These are phyloP conservation scores for Aegilops speltoides DNA, from an alignment of 176 grass and related monocot species.

Conservation along the genomic window DNA sequence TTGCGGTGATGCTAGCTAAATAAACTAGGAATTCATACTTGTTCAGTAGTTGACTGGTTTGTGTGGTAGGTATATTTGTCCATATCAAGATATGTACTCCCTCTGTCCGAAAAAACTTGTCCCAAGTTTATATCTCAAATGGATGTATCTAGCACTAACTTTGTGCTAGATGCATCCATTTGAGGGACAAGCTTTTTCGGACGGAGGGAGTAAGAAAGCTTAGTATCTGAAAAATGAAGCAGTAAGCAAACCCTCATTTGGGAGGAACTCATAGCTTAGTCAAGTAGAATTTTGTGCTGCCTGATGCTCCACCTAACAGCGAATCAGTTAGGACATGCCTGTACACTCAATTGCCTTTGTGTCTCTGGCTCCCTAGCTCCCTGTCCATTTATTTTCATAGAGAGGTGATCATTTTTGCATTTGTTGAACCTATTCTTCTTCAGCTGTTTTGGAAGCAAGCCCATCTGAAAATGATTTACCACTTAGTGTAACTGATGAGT, in stretches of 20 bases:
- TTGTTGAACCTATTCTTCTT: not conserved
- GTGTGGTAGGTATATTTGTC: not conserved
- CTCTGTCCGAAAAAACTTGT: too few species aligned
- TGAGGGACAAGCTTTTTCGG: too few species aligned
- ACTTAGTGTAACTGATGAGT: not conserved
- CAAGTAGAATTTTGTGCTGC: not conserved
- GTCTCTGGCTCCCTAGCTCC: not conserved
- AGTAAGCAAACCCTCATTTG: not conserved
- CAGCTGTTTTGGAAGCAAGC: not conserved
- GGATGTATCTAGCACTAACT: too few species aligned
- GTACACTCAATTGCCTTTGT: not conserved
- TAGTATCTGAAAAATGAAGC: not conserved
- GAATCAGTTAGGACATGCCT: not conserved
- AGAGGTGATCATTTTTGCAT: slow-evolving; percentile 5
- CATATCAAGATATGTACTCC: not conserved
- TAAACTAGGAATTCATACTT: not conserved
- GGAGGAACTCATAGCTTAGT: not conserved
- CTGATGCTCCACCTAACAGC: not conserved
- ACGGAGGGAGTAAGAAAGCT: too few species aligned
- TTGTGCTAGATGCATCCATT: too few species aligned
- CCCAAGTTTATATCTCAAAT: too few species aligned
- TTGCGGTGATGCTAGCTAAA: not conserved
- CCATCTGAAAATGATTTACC: not conserved
- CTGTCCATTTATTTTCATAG: not conserved
- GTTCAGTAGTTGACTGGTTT: not conserved